These are phyloP conservation scores for Ophiostoma tasmaniense DNA, from an alignment of 2,329 filamentous ascomycete genomes.

Conservation along the genomic window DNA sequence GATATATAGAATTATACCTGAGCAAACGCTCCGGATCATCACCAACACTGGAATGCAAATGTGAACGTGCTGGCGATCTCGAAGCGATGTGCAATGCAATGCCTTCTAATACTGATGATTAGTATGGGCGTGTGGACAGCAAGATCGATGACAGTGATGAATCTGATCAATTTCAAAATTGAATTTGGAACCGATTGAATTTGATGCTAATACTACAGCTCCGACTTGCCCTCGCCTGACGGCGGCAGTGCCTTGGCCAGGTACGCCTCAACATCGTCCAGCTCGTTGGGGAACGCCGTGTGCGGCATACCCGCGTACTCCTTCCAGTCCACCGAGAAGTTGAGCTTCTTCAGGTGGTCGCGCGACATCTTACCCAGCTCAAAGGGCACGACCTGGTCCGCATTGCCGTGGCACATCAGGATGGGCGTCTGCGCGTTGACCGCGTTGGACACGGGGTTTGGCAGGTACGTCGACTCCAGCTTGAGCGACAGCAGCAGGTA, in stretches of 20 bases:
- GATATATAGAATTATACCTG: not conserved
- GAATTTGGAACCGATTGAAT: not conserved
- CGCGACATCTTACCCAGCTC: slow-evolving; percentile 60
- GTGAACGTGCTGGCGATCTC: not conserved
- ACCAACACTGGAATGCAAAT: not conserved
- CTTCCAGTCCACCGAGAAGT: slow-evolving; percentile 66
- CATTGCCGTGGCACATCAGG: slow-evolving; percentile 81
- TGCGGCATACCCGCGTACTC: slow-evolving; percentile 66
- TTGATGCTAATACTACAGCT: slow-evolving; percentile 10
- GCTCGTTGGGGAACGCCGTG: slow-evolving; percentile 66
- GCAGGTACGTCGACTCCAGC: slow-evolving; percentile 54
- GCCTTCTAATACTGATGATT: not conserved
- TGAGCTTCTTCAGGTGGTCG: slow-evolving; percentile 57
- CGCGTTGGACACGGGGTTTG: slow-evolving; percentile 29
- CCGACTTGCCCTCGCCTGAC: slow-evolving; percentile 26
- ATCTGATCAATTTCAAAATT: not conserved
- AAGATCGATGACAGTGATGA: not conserved
- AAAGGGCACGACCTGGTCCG: slow-evolving; percentile 63
- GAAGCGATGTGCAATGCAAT: not conserved
- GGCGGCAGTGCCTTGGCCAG: slow-evolving; percentile 38
- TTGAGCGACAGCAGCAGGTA: slow-evolving; percentile 58
- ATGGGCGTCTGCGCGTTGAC: slow-evolving; percentile 68
- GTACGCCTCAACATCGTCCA: slow-evolving; percentile 68
- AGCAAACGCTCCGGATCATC: slow-evolving; percentile 1
- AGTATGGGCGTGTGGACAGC: not conserved